Evolutionary conservation across 176 grass and related monocot species (phyloP), one percentile per base, ranked within the genome.

Genomic region (Avena insularis): DNA sequence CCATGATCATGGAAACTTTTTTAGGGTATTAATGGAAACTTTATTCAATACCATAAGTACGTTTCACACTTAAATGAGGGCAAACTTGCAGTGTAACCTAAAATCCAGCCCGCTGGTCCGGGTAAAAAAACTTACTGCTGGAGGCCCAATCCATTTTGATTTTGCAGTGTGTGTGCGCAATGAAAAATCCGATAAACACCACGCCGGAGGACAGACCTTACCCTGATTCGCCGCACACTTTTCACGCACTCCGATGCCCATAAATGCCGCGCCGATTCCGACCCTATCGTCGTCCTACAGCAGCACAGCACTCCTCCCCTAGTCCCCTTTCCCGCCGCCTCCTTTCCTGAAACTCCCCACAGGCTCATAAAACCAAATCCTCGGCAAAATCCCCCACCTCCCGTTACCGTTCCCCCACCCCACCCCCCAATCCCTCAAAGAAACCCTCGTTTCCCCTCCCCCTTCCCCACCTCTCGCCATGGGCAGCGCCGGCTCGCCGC

Each of bases 401-500:
- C 70, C 48, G 13, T 66, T 78, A 57, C 71, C 43, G 4, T 61
- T 25, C 36, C 27, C 27, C 57, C 8, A 17, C 19, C 7, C 29
- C 29, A 29, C 29, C 29, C 29, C 16, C 50, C 43, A 60, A 60
- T 29, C 45, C 38, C 17, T 33, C 47, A 49, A 15, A 56, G 31
- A 83, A 69, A 69, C 80, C 66, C 81, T 55, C 62, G 19, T 2
- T 35, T 16, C 71, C 19, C 49, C 6, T 50, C 83, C 8, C 21
- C 60, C 21, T 78, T 3, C 7, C 6, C 1, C 69, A 35, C 21
- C 29, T 38, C 54, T 35, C 79, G n/a, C 87, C 81, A 93, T 93
- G 92, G 78, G 82, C 79, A 85, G 86, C 88, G 82, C 85, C 25
- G 69, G 87, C 78, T 88, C 71, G 13, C 87, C 90, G 74, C 87